These are phyloP conservation scores for Lactifluus hygrophoroides DNA, from an alignment of 768 basidiomycete species.

Conservation along the genomic window DNA sequence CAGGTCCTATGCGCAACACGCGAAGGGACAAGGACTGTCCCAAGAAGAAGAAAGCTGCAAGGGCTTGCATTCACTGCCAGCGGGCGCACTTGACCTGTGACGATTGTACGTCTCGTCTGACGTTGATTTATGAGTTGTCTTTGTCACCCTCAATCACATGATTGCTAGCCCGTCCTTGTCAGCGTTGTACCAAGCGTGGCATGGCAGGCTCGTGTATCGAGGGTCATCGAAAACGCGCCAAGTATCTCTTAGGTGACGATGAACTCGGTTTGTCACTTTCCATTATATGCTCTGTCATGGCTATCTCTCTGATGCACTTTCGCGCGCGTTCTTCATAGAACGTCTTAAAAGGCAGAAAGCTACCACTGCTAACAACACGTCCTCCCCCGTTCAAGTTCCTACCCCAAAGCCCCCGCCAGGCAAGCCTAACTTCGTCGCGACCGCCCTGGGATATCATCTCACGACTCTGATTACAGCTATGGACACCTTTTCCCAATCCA, in stretches of 20 bases:
- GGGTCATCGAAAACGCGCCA: constrained; percentile 95
- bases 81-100: constrained; percentile 98
- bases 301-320: neutral
- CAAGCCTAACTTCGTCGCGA: neutral
- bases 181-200: constrained; percentile 90
- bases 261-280: constrained; percentile 61
- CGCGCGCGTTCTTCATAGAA: neutral
- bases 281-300: constrained; percentile 17
- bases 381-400: constrained; percentile 7
- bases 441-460: neutral
- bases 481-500: constrained; percentile 37
- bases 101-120: constrained; percentile 58
- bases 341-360: constrained; percentile 16
- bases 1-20: constrained; percentile 35
- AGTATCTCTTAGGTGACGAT: constrained; percentile 90
- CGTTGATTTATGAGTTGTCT: neutral
- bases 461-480: neutral
- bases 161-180: constrained; percentile 82
- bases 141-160: constrained; percentile 11
- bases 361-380: neutral
- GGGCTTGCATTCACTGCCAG: constrained; percentile 94
- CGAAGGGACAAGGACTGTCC: constrained; percentile 59
- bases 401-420: constrained; percentile 4
- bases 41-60: constrained; percentile 91
- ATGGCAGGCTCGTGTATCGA: constrained; percentile 85